Evolutionary conservation across 352 stramenopile species (phyloP).

Genomic region (Thraustotheca clavata): DNA sequence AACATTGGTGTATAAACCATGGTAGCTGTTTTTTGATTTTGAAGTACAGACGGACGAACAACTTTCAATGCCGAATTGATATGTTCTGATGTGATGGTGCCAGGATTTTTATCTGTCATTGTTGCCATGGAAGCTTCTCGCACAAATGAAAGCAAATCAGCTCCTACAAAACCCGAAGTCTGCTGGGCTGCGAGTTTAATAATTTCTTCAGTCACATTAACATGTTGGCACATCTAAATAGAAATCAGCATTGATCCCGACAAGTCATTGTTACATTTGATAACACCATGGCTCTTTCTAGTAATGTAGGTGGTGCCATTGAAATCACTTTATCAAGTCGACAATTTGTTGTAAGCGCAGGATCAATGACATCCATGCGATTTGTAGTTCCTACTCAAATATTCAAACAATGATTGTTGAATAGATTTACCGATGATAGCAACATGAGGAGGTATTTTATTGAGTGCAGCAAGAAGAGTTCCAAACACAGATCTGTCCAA

Average conservation of each 20-base stretch:
- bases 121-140: conserved; percentile 58
- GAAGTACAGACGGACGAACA: conserved; percentile 93
- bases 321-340: conserved; percentile 94
- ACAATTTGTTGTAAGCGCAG: conserved; percentile 91
- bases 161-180: conserved; percentile 93
- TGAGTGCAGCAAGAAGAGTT: conserved; percentile 57
- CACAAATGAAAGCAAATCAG: conserved; percentile 71
- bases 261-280: conserved; percentile 66
- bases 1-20: conserved; percentile 80
- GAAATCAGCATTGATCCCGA: no score
- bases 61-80: conserved; percentile 85
- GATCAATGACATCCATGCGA: conserved; percentile 78
- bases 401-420: conserved; percentile 19
- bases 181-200: conserved; percentile 87
- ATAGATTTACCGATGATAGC: conserved; percentile 44
- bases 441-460: conserved; percentile 30
- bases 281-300: conserved; percentile 82
- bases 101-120: conserved; percentile 36
- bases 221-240: conserved; percentile 11
- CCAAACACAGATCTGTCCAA: conserved; percentile 72
- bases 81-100: conserved; percentile 24
- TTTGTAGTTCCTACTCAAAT: conserved; percentile 44
- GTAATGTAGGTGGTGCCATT: conserved; percentile 91
- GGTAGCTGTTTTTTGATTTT: conserved; percentile 60
- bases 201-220: conserved; percentile 45